Conservation (phyloP, 139 green algal genomes). For the Closterium sp. region DNA sequence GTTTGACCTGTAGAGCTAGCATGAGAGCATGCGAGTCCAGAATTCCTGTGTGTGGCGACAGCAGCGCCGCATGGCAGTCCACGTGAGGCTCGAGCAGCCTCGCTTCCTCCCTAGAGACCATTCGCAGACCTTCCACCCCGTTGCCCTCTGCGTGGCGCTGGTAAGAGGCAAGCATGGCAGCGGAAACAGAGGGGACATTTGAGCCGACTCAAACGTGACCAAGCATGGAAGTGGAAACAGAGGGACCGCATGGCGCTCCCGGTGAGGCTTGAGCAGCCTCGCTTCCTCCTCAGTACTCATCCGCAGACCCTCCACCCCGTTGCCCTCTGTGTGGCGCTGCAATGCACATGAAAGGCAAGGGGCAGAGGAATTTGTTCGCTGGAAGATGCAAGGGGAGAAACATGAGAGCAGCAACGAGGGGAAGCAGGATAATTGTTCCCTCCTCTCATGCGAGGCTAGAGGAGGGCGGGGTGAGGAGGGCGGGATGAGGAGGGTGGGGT, state of each 20-base stretch:
- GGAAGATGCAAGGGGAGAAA: too few species aligned
- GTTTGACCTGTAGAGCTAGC: too few species aligned
- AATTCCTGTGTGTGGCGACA: constrained; percentile 28
- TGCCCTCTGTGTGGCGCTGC: background rate
- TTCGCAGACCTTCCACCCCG: constrained; percentile 29
- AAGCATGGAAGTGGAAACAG: too few species aligned
- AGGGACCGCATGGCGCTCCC: constrained; percentile 17
- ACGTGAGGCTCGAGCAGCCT: constrained; percentile 11
- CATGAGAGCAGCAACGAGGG: too few species aligned
- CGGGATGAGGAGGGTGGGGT: background rate
- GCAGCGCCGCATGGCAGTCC: constrained; percentile 17
- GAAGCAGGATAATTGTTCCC: too few species aligned
- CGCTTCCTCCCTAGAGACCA: background rate
- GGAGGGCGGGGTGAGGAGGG: too few species aligned
- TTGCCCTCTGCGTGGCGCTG: background rate
- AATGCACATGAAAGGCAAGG: too few species aligned
- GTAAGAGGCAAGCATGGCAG: too few species aligned
- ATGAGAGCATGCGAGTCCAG: constrained; percentile 27
- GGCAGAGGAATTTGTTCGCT: too few species aligned
- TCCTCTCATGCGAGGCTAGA: too few species aligned
- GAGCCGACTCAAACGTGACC: too few species aligned
- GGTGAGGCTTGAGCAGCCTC: background rate
- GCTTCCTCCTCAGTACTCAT: background rate
- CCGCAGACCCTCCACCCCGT: constrained; percentile 33
- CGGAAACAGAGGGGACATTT: too few species aligned